phyloP scores from a whole-genome alignment of 1,284 basidiomycete genomes.

The Kwoniella shivajii region DNA sequence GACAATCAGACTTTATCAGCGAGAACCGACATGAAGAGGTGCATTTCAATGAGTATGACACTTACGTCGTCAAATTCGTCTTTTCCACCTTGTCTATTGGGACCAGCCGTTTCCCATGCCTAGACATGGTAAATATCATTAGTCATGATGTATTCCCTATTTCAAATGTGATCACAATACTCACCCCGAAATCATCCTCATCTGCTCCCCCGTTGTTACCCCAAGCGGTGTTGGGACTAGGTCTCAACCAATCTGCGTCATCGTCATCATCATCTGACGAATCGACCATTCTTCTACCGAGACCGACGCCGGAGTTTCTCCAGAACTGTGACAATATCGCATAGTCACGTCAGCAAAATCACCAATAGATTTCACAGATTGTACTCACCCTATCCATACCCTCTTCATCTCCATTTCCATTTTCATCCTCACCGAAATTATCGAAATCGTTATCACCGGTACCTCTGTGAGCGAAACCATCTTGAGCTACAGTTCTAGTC shows the following conservation, averaged over 20 bases:
- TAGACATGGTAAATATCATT: neutral
- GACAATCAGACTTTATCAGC: neutral
- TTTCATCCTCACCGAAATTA: constrained; percentile 28
- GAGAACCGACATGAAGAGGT: neutral
- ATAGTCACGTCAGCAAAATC: constrained; percentile 3
- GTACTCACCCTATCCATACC: constrained; percentile 32
- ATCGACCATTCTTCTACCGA: constrained; percentile 34
- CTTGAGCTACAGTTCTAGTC: constrained; percentile 31
- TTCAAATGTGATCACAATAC: neutral
- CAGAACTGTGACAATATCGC: constrained; percentile 25
- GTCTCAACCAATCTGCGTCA: constrained; percentile 50
- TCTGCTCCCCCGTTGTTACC: constrained; percentile 27
- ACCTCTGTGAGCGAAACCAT: constrained; percentile 29
- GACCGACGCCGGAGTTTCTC: constrained; percentile 25
- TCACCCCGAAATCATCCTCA: constrained; percentile 49
- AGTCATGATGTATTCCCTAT: neutral
- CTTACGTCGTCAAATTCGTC: constrained; percentile 39
- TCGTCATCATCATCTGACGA: constrained; percentile 51
- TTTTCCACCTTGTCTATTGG: constrained; percentile 15
- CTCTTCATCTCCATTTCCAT: constrained; percentile 33
- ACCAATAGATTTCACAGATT: neutral
- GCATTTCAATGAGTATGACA: neutral
- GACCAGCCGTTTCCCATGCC: constrained; percentile 25
- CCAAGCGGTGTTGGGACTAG: constrained; percentile 20
- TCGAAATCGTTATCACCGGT: constrained; percentile 32